Evolutionary conservation across 345 rosid species (phyloP), one percentile per base, ranked within the genome.

Genomic region (Hevea brasiliensis): DNA sequence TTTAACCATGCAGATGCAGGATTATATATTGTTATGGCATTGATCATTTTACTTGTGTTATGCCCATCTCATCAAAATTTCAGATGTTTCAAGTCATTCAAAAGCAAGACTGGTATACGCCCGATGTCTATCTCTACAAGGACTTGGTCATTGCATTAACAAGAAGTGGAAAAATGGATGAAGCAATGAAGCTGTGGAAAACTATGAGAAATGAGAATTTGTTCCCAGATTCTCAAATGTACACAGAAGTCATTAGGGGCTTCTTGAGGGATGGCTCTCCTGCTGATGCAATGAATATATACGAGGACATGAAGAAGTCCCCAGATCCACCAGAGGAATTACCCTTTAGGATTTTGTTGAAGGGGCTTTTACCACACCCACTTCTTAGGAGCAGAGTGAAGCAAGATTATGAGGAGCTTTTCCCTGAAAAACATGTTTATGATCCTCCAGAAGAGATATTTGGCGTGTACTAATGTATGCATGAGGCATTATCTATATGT

Each of bases 361-460:
- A 90, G 71, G 98, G 98, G 26, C 98, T 95, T 68, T 70, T 90
- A 14, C 97, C 98, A 0, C 96, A 90, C 71, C 99, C 97, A 0
- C 96, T 90, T 77, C 75, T 90, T 72, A 89, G 99, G 83, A 94
- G 87, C 82, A 84, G 84, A 83, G 98, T 94, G 61, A 94, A 92
- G 88, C 92, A 90, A 65, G 98, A 92, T 74, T 95, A 89, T 8
- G 97, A 95, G 79, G 94, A 92, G 84, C 84, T 90, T 64, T 92
- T 92, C 75, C 96, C 98, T 35, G 98, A 90, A 77, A 88, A 90
- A 67, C 90, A 89, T 83, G 80, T 92, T 62, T 92, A 90, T 80
- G 97, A 92, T 81, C 92, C 98, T 68, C 98, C 97, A 0, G 96
- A 92, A 80, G 98, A 92, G 86, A 89, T 88, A 73, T 94, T 94